Percentiles rank a stretch among this genome's conserved stretches.
Conservation (phyloP, 208 protist genomes). For the Porcisia hertigi region DNA sequence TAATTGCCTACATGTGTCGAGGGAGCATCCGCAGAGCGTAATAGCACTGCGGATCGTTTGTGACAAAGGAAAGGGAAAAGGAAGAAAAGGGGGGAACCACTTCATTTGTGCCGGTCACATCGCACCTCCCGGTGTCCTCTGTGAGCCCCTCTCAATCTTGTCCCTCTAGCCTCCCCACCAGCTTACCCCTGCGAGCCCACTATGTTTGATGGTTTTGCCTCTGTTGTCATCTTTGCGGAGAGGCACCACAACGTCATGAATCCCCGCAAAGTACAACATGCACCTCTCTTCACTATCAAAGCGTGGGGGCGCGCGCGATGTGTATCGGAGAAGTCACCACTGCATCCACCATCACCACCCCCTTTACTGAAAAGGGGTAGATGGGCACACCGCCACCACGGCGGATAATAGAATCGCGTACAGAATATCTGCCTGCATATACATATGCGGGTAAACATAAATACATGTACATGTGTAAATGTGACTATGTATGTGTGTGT, state of each 20-base stretch:
- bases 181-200: neutral
- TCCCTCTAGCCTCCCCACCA: neutral
- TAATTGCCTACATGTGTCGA: neutral
- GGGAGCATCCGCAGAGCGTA: neutral
- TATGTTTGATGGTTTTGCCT: neutral
- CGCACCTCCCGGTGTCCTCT: neutral
- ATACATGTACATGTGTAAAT: too few species aligned
- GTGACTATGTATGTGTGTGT: neutral
- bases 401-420: neutral
- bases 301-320: neutral
- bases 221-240: neutral
- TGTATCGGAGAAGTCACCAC: neutral
- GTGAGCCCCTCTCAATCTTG: neutral
- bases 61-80: neutral
- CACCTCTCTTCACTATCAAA: neutral
- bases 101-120: neutral
- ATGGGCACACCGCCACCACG: neutral
- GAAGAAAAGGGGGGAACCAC: neutral
- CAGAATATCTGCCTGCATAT: too few species aligned
- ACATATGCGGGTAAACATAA: too few species aligned
- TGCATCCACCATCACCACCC: neutral
- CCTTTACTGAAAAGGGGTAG: neutral
- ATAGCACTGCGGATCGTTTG: neutral
- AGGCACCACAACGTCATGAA: neutral
- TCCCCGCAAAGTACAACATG: neutral